Base-by-base conservation (phyloP, 2,329 filamentous ascomycete genomes). In the Scedosporium boydii region DNA sequence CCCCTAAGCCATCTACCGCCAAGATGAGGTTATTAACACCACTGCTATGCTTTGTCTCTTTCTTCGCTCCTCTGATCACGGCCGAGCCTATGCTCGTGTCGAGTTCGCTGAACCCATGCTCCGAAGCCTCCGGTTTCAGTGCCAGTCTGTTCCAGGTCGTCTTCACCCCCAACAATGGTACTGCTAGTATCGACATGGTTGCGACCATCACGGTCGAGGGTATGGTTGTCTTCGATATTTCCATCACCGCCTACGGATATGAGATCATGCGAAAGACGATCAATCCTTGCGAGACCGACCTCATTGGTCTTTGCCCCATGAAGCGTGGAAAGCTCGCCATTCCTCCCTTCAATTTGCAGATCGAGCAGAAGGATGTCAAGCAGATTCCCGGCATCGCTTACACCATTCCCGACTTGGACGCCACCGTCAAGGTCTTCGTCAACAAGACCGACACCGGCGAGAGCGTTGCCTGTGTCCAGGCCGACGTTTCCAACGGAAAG, bases 281-380 rank as follows among this genome's bases (percentile, higher is more conserved):
- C 67, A 80, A 96, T 71, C 93, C 93, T 56, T 98, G 93, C 79
- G 76, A 83, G 29, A 78, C 80, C 63, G 80, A 84, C 66, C 80
- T 96, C 65, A 75, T 80, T 64, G 91, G 91, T 73, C 83, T 97
- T 70, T 98, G 93, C 75, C 93, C 93, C 63, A 96, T 97, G 92
- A 89, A 86, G 66, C 85, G 91, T 7, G 92, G 91, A 67, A 87
- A 89, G 69, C 88, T 96, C 71, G 83, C 88, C 62, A 82, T 96
- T 70, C 81, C 84, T 60, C 64, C 70, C 41, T 91, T 91, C 70
- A 89, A 89, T 69, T 72, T 93, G 42, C 74, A 77, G 2, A 76
- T 95, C 58, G 76, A 79, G 9, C 68, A 75, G 12, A 77, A 80
- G 27, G 83, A 88, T 46, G 76, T 90, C 64, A 75, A 77, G 26